Base-by-base conservation (phyloP, 2,329 filamentous ascomycete species). In the Pyrenophora tritici-repentis region DNA sequence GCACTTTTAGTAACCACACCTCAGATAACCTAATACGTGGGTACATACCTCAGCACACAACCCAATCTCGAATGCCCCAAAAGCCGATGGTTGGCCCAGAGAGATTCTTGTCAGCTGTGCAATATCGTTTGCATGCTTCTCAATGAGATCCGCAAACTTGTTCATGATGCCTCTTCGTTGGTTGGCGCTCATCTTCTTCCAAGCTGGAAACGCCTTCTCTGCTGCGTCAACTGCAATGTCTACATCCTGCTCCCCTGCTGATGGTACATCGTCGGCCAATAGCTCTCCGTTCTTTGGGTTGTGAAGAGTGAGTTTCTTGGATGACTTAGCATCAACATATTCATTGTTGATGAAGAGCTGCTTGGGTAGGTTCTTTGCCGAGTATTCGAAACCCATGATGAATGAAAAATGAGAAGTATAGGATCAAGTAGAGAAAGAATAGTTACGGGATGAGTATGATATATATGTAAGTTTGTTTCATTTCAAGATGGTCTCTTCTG, bases 251-350 rank as follows among this genome's bases (percentile, higher is more conserved):
- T 75, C 70, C n/a, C 75, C 76, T n/a, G 76, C 76, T 2, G 74
- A 54, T 24, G 70, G 66, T 12, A 83, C 75, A 36, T 81, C 75
- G 50, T 80, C 71, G n/a, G 78, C 75, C 1, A 84, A 74, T 8
- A 81, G 62, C 2, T 76, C 75, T 44, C 76, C 76, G 60, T 82
- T 76, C 42, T 74, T 77, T 8, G 81, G 81, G 55, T 79, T 82
- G 68, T 73, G 67, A 4, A 81, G 65, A n/a, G 75, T 70, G 32
- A 82, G 72, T 43, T 77, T 82, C 61, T 78, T 77, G 22, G 67
- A 50, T 58, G 66, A 75, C 47, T 76, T 65, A 7, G 71, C 62
- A 35, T 67, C 57, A 31, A 73, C 68, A 31, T 68, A 73, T 63
- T 75, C 68, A 48, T 71, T 72, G 55, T 71, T 72, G 63, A 75